phyloP scores from a whole-genome alignment of 2,329 filamentous ascomycete species.

The Pestalotiopsis sp. region DNA sequence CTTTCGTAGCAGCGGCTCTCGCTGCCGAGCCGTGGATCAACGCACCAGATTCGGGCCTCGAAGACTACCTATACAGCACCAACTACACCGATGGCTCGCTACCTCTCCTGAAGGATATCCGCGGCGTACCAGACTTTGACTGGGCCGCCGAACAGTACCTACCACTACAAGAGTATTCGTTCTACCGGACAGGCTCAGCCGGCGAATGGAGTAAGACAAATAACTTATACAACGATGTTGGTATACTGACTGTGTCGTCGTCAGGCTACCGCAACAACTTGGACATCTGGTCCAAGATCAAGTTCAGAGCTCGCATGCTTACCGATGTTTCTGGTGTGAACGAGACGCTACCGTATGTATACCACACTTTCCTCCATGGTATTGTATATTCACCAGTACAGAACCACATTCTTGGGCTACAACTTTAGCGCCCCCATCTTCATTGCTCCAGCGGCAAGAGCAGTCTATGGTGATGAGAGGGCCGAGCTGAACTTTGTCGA shows the following conservation, averaged over 20 bases:
- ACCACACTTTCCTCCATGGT: background rate
- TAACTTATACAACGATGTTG: background rate
- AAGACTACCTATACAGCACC: constrained; percentile 26
- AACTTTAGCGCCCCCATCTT: constrained; percentile 46
- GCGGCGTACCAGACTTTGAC: constrained; percentile 51
- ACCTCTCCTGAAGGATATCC: constrained; percentile 41
- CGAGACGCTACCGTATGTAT: constrained; percentile 30
- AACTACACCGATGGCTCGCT: constrained; percentile 36
- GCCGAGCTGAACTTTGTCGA: constrained; percentile 42
- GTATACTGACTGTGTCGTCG: background rate
- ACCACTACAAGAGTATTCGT: constrained; percentile 43
- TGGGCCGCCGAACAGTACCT: constrained; percentile 47
- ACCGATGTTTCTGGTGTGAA: constrained; percentile 38
- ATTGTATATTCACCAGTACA: constrained; percentile 19
- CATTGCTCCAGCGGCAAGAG: constrained; percentile 41
- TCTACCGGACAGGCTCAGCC: constrained; percentile 50
- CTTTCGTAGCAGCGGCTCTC: constrained; percentile 26
- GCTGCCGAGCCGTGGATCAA: constrained; percentile 34
- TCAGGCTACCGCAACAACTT: constrained; percentile 51
- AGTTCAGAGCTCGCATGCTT: constrained; percentile 43
- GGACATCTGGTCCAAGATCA: constrained; percentile 47
- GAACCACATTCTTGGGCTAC: constrained; percentile 43
- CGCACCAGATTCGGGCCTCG: constrained; percentile 37
- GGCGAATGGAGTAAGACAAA: constrained; percentile 43
- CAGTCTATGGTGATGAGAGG: constrained; percentile 35